phyloP scores from a whole-genome alignment of 495 filamentous ascomycete species.

The Penicillium manginii region DNA sequence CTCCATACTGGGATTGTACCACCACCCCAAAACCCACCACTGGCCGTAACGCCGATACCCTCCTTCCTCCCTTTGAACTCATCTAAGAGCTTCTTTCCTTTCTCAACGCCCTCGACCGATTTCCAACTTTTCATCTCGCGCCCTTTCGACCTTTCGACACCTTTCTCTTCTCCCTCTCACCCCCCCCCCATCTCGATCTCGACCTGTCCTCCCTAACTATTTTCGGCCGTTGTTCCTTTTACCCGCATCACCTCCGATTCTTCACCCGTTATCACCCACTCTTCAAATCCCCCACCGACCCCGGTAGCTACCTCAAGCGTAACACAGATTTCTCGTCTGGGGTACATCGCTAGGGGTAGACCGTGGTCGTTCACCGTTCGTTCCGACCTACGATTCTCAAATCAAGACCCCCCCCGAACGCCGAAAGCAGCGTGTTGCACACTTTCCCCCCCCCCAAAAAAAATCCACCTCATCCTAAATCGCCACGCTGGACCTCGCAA shows the following conservation, averaged over 20 bases:
- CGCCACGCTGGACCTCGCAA: constrained; percentile 32
- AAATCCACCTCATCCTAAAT: constrained; percentile 3
- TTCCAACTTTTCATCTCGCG: constrained; percentile 17
- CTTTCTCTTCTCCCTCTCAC: constrained; percentile 9
- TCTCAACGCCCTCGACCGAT: constrained; percentile 13
- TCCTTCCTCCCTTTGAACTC: constrained; percentile 16
- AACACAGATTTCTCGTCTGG: constrained; percentile 48
- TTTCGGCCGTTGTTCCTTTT: not conserved
- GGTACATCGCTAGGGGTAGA: constrained; percentile 51
- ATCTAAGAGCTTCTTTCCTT: not conserved
- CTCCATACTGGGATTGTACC: not conserved
- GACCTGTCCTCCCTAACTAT: constrained; percentile 10
- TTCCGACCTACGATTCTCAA: constrained; percentile 15
- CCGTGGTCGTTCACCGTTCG: constrained; percentile 35
- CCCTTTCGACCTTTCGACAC: constrained; percentile 5
- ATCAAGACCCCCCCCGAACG: constrained; percentile 11
- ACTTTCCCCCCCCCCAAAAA: not conserved
- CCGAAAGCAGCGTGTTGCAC: constrained; percentile 2
- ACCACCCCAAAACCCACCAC: not conserved
- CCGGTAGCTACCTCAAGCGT: constrained; percentile 51
- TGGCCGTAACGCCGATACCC: constrained; percentile 21
- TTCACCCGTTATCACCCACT: constrained; percentile 14
- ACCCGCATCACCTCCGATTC: constrained; percentile 3
- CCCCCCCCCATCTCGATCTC: constrained; percentile 6
- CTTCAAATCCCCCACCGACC: constrained; percentile 23